Evolutionary conservation across 176 grass and related monocot species (phyloP).

Genomic region (Oryza nivara): DNA sequence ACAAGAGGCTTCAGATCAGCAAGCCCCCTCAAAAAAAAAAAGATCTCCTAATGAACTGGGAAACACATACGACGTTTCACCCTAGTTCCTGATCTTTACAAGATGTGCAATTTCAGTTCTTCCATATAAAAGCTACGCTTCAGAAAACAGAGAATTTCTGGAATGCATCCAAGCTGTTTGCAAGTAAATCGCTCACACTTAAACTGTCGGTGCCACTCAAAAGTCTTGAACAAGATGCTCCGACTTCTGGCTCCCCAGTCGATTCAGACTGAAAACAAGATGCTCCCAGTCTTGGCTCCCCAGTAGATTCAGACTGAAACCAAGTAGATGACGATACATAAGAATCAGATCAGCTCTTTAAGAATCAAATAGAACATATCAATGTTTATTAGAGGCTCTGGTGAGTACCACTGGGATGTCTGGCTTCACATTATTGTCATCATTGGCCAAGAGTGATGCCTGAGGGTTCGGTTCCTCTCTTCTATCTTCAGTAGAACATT

Average conservation of each 20-base stretch:
- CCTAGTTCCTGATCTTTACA: slow-evolving; percentile 22
- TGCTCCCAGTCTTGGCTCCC: slow-evolving; percentile 9
- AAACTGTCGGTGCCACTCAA: slow-evolving; percentile 59
- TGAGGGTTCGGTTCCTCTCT: slow-evolving; percentile 14
- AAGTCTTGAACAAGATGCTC: slow-evolving; percentile 58
- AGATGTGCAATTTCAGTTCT: not conserved
- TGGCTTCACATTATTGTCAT: slow-evolving; percentile 31
- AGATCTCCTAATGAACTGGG: slow-evolving; percentile 11
- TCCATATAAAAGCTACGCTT: slow-evolving; percentile 17
- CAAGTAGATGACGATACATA: slow-evolving; percentile 7
- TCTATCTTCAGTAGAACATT: slow-evolving; percentile 24
- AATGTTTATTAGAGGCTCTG: slow-evolving; percentile 16
- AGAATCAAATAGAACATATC: slow-evolving; percentile 30
- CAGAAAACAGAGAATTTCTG: slow-evolving; percentile 79
- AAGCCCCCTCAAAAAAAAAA: not conserved
- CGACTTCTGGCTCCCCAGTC: slow-evolving; percentile 18
- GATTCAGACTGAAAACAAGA: slow-evolving; percentile 39
- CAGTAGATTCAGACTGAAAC: slow-evolving; percentile 36
- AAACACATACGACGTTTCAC: not conserved
- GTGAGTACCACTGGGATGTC: slow-evolving; percentile 42
- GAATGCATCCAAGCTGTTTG: slow-evolving; percentile 77
- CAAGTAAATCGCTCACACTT: slow-evolving; percentile 57
- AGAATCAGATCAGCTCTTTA: not conserved
- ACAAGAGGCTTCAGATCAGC: slow-evolving; percentile 22
- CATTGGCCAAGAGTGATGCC: slow-evolving; percentile 1